Evolutionary conservation across 768 basidiomycete species (phyloP).

Genomic region (Boletus vermiculosoides): DNA sequence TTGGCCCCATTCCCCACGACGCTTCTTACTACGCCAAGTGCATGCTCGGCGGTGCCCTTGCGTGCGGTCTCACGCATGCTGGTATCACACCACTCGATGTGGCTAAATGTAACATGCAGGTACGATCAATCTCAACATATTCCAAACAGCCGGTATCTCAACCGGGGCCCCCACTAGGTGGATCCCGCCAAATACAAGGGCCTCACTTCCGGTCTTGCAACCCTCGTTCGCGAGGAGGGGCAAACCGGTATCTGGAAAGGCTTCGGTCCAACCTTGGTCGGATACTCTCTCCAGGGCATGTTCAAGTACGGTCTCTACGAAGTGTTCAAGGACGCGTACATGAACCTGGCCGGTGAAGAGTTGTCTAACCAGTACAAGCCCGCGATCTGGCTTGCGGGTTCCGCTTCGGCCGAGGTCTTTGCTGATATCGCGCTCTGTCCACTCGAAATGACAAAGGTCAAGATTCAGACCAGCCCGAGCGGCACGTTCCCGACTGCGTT

Average conservation of each 20-base stretch:
- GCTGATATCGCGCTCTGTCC: slow-evolving; percentile 96
- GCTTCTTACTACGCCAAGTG: slow-evolving; percentile 76
- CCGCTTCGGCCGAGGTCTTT: slow-evolving; percentile 93
- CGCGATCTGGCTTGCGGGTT: slow-evolving; percentile 90
- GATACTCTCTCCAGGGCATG: slow-evolving; percentile 94
- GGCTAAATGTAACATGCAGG: slow-evolving; percentile 93
- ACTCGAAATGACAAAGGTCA: slow-evolving; percentile 91
- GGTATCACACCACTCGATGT: slow-evolving; percentile 87
- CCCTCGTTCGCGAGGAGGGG: slow-evolving; percentile 79
- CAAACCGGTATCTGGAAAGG: slow-evolving; percentile 90
- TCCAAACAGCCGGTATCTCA: neutral
- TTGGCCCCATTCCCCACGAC: slow-evolving; percentile 77
- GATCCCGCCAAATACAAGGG: slow-evolving; percentile 74
- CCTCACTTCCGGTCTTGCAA: slow-evolving; percentile 56
- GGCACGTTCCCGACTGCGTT: slow-evolving; percentile 81
- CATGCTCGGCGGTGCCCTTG: slow-evolving; percentile 84
- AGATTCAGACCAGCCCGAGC: slow-evolving; percentile 74
- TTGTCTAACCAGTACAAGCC: slow-evolving; percentile 77
- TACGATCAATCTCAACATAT: slow-evolving; percentile 26
- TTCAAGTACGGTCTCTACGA: slow-evolving; percentile 99
- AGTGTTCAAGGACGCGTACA: slow-evolving; percentile 91
- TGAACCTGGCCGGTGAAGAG: slow-evolving; percentile 88
- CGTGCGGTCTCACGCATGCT: slow-evolving; percentile 86
- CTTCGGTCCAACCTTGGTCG: slow-evolving; percentile 87
- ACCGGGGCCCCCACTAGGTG: slow-evolving; percentile 47